Percentiles rank a stretch among this genome's conserved stretches.
Conservation (phyloP, 139 green algal species). For the Gonium pectorale region DNA sequence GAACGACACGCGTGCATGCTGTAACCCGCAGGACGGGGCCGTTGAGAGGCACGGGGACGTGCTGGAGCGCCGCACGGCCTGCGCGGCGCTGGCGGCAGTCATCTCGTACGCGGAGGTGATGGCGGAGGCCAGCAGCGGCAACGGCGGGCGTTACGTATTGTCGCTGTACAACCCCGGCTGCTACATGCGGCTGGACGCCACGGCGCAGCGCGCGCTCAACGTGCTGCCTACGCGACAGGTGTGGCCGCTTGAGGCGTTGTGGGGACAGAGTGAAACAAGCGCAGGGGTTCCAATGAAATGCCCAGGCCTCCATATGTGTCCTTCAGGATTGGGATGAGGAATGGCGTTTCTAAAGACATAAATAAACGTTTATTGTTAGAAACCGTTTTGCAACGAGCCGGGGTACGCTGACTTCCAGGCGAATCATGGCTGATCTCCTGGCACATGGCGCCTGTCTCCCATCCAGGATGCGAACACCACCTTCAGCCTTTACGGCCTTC, state of each 20-base stretch:
- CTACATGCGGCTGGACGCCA: slow-evolving; percentile 70
- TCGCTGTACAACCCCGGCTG: slow-evolving; percentile 76
- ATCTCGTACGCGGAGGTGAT: slow-evolving; percentile 72
- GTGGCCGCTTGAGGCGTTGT: not conserved
- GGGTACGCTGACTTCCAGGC: no score
- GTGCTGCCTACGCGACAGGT: slow-evolving; percentile 76
- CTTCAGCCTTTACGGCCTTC: slow-evolving; percentile 92
- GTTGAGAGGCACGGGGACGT: slow-evolving; percentile 82
- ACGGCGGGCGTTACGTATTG: slow-evolving; percentile 76
- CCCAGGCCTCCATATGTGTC: no score
- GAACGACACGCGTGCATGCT: no score
- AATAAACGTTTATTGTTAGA: no score
- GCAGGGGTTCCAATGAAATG: no score
- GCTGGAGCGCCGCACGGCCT: slow-evolving; percentile 72
- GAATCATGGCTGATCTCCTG: no score
- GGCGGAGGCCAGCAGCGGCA: slow-evolving; percentile 41
- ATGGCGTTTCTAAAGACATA: no score
- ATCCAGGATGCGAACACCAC: slow-evolving; percentile 73
- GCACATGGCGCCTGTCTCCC: not conserved
- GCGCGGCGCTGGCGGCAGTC: slow-evolving; percentile 74
- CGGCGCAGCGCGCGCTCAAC: slow-evolving; percentile 84
- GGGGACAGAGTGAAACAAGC: no score
- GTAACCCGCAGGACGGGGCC: slow-evolving; percentile 61
- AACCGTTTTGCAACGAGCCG: no score
- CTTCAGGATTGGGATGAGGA: no score